Evolutionary conservation across 2,329 filamentous ascomycete species (phyloP).

Genomic region (Bipolaris zeicola): DNA sequence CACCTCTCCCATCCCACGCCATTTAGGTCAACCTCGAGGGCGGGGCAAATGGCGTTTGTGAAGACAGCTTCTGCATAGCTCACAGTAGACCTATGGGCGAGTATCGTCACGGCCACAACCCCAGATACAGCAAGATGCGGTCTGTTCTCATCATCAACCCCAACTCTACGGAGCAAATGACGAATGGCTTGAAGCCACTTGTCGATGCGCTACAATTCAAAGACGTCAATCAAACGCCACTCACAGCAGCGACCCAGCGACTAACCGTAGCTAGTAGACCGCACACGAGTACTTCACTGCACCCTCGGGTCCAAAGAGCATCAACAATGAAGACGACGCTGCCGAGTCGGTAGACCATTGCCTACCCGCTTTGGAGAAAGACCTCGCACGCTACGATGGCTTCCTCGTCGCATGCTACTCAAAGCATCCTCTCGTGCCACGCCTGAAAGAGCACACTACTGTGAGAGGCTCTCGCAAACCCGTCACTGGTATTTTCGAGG

Average conservation of each 20-base stretch:
- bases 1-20: constrained; percentile 17
- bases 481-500: constrained; percentile 86
- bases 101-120: constrained; percentile 24
- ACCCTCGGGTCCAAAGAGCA: constrained; percentile 71
- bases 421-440: constrained; percentile 74
- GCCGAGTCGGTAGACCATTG: constrained; percentile 66
- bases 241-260: constrained; percentile 40
- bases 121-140: constrained; percentile 42
- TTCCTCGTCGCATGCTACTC: constrained; percentile 90
- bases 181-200: constrained; percentile 63
- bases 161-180: constrained; percentile 77
- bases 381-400: constrained; percentile 65
- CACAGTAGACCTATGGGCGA: constrained; percentile 30
- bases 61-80: background rate
- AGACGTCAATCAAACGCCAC: constrained; percentile 47
- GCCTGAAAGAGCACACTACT: constrained; percentile 57
- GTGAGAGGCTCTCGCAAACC: constrained; percentile 53
- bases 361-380: constrained; percentile 58
- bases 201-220: constrained; percentile 53
- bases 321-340: constrained; percentile 76
- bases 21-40: constrained; percentile 14
- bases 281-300: constrained; percentile 69
- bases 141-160: constrained; percentile 76
- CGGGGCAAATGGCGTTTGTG: constrained; percentile 18
- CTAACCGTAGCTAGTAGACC: constrained; percentile 53